Evolutionary conservation across 352 stramenopile genomes (phyloP), one percentile per base, ranked within the genome.

Genomic region (Globisporangium alternatum): DNA sequence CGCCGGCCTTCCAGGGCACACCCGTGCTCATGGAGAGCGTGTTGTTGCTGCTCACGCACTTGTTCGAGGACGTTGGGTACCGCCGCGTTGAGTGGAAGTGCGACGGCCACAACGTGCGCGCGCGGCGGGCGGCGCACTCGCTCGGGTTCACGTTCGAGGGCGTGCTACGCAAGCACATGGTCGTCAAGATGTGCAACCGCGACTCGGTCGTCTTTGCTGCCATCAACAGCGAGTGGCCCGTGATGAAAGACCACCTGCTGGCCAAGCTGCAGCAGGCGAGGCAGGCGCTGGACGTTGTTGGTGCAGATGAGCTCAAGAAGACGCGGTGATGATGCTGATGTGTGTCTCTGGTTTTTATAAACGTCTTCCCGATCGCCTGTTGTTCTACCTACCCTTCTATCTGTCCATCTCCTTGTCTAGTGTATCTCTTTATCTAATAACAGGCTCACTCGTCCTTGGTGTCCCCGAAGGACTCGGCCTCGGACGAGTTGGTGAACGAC

Each of bases 141-240:
- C 64, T 95, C 33, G 89, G 90, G 7, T 95, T 97, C 59, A 80
- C 76, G 10, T 91, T 97, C 61, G 90, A 97, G 72, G 90, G 90
- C 8, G 89, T 97, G 9, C 67, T 96, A 60, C 80, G 87, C 10
- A 97, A 97, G 66, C 86, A 97, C 68, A 77, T 79, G 60, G 80
- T 97, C 62, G 69, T 91, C 47, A 91, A 96, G 69, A 78, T 84
- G 6, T 86, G 84, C 68, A 97, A 97, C 55, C 74, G 78, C 21
- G 90, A 97, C 66, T 93, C 88, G 12, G 89, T 90, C 12, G 64
- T 95, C 2, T 96, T 97, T 63, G 73, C 86, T 53, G 76, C 86
- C 55, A 80, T 96, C 51, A 97, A 97, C 75, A 95, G 83, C 62
- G 88, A 97, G 51, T 97, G 90, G 90, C 69, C 67, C 0, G 65